Conservation (phyloP, 305 asterid genomes). For the Stenogyne calaminthoides region DNA sequence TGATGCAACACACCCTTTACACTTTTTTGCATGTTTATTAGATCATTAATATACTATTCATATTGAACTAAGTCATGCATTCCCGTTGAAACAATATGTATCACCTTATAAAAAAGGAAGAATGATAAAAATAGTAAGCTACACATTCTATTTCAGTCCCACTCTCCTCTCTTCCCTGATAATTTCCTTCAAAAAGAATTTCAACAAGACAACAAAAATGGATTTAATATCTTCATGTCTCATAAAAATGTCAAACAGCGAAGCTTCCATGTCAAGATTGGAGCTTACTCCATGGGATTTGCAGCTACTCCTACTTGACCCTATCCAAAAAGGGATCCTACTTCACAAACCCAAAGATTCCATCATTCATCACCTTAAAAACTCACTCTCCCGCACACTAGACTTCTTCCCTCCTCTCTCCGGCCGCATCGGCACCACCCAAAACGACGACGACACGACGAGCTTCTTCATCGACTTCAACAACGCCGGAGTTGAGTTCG, state of each 20-base stretch:
- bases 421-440: conserved; percentile 35
- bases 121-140: no score
- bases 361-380: conserved; percentile 34
- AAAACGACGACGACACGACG: background rate
- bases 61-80: no score
- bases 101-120: no score
- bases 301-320: conserved; percentile 10
- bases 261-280: conserved; percentile 7
- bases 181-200: no score
- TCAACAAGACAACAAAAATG: background rate
- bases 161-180: no score
- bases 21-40: no score
- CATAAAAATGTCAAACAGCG: background rate
- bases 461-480: conserved; percentile 36
- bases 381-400: conserved; percentile 39
- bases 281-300: conserved; percentile 45
- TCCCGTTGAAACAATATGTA: no score
- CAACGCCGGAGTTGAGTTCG: conserved; percentile 37
- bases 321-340: conserved; percentile 37
- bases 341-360: conserved; percentile 6
- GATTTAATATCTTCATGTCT: conserved; percentile 13
- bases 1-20: no score
- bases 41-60: no score
- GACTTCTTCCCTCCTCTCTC: conserved; percentile 43
- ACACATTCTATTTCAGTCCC: no score